Evolutionary conservation across 208 protist genomes (phyloP).

Genomic region (Leishmania turanica): DNA sequence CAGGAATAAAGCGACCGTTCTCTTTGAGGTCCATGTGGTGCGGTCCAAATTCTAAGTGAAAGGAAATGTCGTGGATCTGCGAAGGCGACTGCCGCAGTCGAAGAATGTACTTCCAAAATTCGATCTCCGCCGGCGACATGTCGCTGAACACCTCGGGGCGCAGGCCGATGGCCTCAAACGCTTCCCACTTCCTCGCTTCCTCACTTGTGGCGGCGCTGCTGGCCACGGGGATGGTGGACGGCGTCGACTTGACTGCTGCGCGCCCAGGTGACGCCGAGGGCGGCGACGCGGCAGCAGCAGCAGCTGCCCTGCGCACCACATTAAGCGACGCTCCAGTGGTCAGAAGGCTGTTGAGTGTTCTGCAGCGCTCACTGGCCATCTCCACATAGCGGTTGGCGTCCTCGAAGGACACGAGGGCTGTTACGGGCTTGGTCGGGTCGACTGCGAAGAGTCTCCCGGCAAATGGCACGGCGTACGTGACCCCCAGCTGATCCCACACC

Average conservation of each 20-base stretch:
- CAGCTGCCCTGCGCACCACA: constrained; percentile 13
- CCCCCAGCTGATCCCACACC: constrained; percentile 45
- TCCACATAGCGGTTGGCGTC: constrained; percentile 38
- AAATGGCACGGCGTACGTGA: constrained; percentile 61
- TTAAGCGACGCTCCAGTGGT: constrained; percentile 27
- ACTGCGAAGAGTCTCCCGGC: constrained; percentile 45
- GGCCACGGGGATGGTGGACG: constrained; percentile 1
- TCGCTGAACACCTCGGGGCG: constrained; percentile 24
- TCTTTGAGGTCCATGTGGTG: constrained; percentile 29
- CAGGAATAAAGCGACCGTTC: constrained; percentile 31
- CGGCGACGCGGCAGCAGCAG: neutral
- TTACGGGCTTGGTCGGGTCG: constrained; percentile 21
- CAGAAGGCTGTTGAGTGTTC: constrained; percentile 29
- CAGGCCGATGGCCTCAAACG: constrained; percentile 27
- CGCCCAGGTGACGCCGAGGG: neutral
- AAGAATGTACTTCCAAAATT: constrained; percentile 38
- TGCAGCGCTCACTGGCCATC: constrained; percentile 29
- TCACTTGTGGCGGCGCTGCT: neutral
- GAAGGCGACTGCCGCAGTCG: constrained; percentile 18
- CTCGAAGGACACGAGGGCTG: constrained; percentile 31
- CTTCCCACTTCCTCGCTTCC: constrained; percentile 5
- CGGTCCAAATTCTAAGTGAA: constrained; percentile 29
- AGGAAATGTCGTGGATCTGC: constrained; percentile 30
- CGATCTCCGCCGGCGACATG: constrained; percentile 29
- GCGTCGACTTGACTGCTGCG: neutral